Evolutionary conservation across 176 grass and related monocot genomes (phyloP).

Genomic region (Urochloa ruziziensis): DNA sequence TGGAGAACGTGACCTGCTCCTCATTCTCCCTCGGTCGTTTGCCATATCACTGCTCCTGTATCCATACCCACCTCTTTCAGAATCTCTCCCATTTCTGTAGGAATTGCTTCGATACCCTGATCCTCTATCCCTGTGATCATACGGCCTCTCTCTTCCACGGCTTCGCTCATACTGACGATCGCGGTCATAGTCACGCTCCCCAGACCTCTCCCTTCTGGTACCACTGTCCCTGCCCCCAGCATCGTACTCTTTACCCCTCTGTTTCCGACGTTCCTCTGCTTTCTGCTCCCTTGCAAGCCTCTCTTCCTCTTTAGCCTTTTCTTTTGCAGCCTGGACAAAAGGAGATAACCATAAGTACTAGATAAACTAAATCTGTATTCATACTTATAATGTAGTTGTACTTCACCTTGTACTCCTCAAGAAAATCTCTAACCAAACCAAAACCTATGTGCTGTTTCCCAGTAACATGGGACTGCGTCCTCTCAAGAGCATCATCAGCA

Average conservation of each 20-base stretch:
- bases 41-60: constrained; percentile 53
- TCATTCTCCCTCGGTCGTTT: constrained; percentile 38
- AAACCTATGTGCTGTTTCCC: constrained; percentile 97
- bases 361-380: constrained; percentile 22
- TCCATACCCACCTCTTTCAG: constrained; percentile 52
- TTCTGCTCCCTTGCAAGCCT: constrained; percentile 73
- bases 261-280: constrained; percentile 56
- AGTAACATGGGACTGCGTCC: constrained; percentile 83
- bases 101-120: constrained; percentile 48
- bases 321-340: constrained; percentile 57
- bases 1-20: constrained; percentile 82
- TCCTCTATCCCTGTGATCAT: constrained; percentile 54
- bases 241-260: constrained; percentile 57
- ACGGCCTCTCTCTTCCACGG: constrained; percentile 59
- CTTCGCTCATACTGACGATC: constrained; percentile 47
- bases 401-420: constrained; percentile 69
- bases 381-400: constrained; percentile 3
- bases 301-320: constrained; percentile 62
- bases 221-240: constrained; percentile 34
- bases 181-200: constrained; percentile 48
- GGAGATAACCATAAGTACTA: constrained; percentile 22
- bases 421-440: constrained; percentile 89
- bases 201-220: constrained; percentile 46
- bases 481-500: constrained; percentile 85
- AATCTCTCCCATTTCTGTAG: constrained; percentile 76